Conservation (phyloP, 805 yeast species). For the Candida ulmi region DNA sequence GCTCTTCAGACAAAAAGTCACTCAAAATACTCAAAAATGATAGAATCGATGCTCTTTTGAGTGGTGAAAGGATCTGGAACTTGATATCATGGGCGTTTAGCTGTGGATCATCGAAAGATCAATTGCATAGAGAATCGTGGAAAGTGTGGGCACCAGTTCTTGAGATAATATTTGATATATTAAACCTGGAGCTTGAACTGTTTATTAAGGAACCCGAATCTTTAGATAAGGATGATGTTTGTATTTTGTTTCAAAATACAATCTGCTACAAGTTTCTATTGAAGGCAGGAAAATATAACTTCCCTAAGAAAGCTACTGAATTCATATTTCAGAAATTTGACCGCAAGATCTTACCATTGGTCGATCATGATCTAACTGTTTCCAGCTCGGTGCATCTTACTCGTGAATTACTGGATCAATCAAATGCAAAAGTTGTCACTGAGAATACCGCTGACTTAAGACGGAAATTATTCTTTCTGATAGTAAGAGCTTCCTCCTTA, state of each 20-base stretch:
- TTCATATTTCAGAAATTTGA: slow-evolving; percentile 4
- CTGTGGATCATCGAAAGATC: slow-evolving; percentile 17
- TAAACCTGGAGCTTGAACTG: slow-evolving; percentile 9
- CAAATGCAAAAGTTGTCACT: slow-evolving; percentile 1
- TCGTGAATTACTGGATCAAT: background rate
- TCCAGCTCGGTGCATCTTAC: slow-evolving; percentile 13
- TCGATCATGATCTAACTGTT: slow-evolving; percentile 11
- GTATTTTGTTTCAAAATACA: background rate
- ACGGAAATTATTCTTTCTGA: slow-evolving; percentile 6
- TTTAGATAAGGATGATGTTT: background rate
- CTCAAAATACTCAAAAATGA: slow-evolving; percentile 19
- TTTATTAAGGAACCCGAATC: background rate
- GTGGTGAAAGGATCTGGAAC: slow-evolving; percentile 19
- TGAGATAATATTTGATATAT: slow-evolving; percentile 13
- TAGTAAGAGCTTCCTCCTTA: background rate
- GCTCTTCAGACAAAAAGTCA: slow-evolving; percentile 13
- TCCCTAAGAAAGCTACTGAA: slow-evolving; percentile 11
- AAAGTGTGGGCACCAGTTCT: slow-evolving; percentile 19
- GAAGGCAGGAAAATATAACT: slow-evolving; percentile 7
- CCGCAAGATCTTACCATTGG: slow-evolving; percentile 6
- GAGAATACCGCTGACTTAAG: slow-evolving; percentile 6
- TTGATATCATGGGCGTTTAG: slow-evolving; percentile 26
- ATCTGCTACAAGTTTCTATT: slow-evolving; percentile 8
- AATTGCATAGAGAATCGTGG: slow-evolving; percentile 11
- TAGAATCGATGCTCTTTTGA: slow-evolving; percentile 20